Evolutionary conservation across 2,329 filamentous ascomycete species (phyloP).

Genomic region (Talaromyces sp.): DNA sequence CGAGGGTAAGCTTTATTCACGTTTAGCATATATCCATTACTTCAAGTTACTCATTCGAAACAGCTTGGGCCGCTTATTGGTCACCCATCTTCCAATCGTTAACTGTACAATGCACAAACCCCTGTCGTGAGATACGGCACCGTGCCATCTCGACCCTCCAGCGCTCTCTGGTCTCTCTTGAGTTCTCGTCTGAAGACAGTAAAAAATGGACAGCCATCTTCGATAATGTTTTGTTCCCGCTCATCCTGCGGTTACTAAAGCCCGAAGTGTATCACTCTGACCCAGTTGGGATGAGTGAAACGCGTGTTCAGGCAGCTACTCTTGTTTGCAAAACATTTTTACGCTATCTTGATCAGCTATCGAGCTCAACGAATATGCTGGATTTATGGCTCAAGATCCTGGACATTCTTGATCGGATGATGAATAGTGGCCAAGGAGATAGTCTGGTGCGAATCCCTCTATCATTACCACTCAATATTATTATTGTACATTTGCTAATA

Average conservation of each 20-base stretch:
- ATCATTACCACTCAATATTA: constrained; percentile 16
- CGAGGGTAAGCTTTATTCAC: constrained; percentile 55
- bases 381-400: constrained; percentile 90
- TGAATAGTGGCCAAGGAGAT: constrained; percentile 91
- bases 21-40: neutral
- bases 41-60: constrained; percentile 7
- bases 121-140: constrained; percentile 86
- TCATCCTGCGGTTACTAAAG: constrained; percentile 81
- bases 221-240: constrained; percentile 83
- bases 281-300: constrained; percentile 90
- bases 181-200: constrained; percentile 76
- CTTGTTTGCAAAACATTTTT: constrained; percentile 93
- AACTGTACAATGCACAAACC: constrained; percentile 86
- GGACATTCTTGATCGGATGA: constrained; percentile 89
- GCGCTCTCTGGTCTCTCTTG: constrained; percentile 75
- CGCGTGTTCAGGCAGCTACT: constrained; percentile 83
- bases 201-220: constrained; percentile 95
- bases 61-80: constrained; percentile 97
- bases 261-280: constrained; percentile 93
- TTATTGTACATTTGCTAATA: neutral
- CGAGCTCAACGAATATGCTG: constrained; percentile 81
- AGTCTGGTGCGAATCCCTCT: constrained; percentile 60
- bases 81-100: constrained; percentile 86
- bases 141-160: constrained; percentile 83
- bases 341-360: constrained; percentile 81